phyloP scores from a whole-genome alignment of 225 moss, liverwort and hornwort genomes.

The Antitrichia curtipendula region DNA sequence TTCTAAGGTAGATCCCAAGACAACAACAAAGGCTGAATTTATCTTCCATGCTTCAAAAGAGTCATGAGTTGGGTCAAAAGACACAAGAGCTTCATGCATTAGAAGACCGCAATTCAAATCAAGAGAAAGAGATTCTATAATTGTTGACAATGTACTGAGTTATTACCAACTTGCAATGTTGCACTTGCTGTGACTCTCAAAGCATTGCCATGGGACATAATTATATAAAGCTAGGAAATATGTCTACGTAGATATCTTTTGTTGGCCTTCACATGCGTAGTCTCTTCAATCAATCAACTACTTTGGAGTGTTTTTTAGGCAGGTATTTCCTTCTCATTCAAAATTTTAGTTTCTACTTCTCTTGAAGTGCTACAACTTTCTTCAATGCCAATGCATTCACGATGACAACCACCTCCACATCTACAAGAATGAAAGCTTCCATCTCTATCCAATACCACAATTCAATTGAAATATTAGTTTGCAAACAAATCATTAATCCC shows the following conservation, averaged over 20 bases:
- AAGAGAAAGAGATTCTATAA: rapidly evolving
- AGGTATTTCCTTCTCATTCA: background rate
- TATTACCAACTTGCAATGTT: rapidly evolving
- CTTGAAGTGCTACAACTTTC: no score
- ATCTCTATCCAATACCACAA: no score
- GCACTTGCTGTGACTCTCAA: no score
- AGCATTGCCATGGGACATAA: no score
- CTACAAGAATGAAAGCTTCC: no score
- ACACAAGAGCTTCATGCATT: background rate
- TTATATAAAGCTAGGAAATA: rapidly evolving
- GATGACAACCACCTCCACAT: rapidly evolving
- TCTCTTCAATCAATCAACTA: background rate
- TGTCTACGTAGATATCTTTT: background rate
- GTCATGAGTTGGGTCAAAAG: rapidly evolving
- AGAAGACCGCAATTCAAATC: background rate
- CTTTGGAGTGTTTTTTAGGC: background rate
- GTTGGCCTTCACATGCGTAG: rapidly evolving
- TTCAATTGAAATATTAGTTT: no score
- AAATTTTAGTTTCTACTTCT: no score
- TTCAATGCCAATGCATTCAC: no score
- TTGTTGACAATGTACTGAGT: rapidly evolving
- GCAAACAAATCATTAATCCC: no score
- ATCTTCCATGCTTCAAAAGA: rapidly evolving
- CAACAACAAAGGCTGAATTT: rapidly evolving
- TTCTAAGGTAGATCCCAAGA: rapidly evolving